Conservation (phyloP, 2,329 filamentous ascomycete genomes). For the Aspergillus pseudoterreus region DNA sequence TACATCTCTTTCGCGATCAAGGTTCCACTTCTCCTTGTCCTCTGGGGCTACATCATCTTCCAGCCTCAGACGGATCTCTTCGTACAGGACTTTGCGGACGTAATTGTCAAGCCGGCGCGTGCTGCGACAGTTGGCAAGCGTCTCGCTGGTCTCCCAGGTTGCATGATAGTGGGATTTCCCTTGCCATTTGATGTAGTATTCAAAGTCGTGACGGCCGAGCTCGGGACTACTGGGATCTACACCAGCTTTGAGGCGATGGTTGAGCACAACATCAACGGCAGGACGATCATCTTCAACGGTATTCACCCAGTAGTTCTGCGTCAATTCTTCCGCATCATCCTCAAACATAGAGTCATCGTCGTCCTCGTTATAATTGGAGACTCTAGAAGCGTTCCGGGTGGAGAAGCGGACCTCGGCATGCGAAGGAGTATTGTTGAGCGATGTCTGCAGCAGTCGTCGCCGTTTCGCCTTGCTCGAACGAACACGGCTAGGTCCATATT, state of each 20-base stretch:
- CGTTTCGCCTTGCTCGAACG: slow-evolving; percentile 71
- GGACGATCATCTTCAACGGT: slow-evolving; percentile 71
- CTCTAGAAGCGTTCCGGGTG: slow-evolving; percentile 74
- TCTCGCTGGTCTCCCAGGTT: slow-evolving; percentile 83
- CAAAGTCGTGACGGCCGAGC: slow-evolving; percentile 65
- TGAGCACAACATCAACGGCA: slow-evolving; percentile 86
- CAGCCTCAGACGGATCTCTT: slow-evolving; percentile 73
- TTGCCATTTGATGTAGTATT: slow-evolving; percentile 95
- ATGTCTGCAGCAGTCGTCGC: slow-evolving; percentile 64
- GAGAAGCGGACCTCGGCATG: slow-evolving; percentile 87
- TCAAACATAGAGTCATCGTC: slow-evolving; percentile 58
- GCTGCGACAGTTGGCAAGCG: slow-evolving; percentile 72
- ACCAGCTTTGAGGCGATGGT: slow-evolving; percentile 74
- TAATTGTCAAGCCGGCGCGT: slow-evolving; percentile 93
- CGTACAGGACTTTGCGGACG: slow-evolving; percentile 74
- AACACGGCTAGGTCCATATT: slow-evolving; percentile 72
- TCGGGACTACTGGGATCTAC: slow-evolving; percentile 40
- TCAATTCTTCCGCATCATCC: slow-evolving; percentile 56
- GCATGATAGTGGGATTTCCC: slow-evolving; percentile 92
- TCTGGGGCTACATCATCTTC: slow-evolving; percentile 74
- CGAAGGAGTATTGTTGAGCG: slow-evolving; percentile 58
- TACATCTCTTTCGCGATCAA: slow-evolving; percentile 88
- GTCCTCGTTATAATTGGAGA: slow-evolving; percentile 66
- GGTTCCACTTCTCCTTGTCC: slow-evolving; percentile 86
- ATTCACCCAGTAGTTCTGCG: slow-evolving; percentile 66